Evolutionary conservation across 2,329 filamentous ascomycete species (phyloP), one percentile per base, ranked within the genome.

Genomic region (Phialophora chinensis): DNA sequence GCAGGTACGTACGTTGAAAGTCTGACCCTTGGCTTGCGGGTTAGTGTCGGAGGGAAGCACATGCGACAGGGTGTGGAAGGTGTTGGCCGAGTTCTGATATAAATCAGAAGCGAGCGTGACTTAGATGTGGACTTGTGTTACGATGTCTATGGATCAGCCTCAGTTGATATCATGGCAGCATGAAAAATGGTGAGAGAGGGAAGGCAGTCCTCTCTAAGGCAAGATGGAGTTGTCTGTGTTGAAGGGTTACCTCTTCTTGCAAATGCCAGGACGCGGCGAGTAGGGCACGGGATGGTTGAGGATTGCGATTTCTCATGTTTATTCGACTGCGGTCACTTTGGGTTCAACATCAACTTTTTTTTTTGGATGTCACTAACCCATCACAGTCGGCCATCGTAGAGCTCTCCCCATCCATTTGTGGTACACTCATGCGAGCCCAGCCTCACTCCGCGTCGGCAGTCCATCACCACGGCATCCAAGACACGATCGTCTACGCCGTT

Each of bases 391-490:
- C 89, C n/a, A 83, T 92, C 57, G 82, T 89, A 54, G 83, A 86
- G 73, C 84, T 87, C 75, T 88, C 85, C 62, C 85, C 89, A 66
- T 85, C 85, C 67, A 84, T 92, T 77, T 91, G 89, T 74, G 88
- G 88, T 33, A 63, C 69, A 86, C 86, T 90, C 10, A 83, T 90
- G 77, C 85, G 88, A 47, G 86, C 88, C 1, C 86, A 87, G 69
- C 87, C 89, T 6, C 83, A 85, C 60, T 87, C 86, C 31, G 78
- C 83, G 2, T 88, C 87, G 0, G 84, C 86, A 5, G 81, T 92
- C 25, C 88, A 90, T 69, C 90, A 92, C 72, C 88, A 91, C 72
- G 89, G 88, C 62, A 84, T 88, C 73, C 87, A 91, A 82, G 89
- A 92, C 47, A 72, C 69, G 7, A 88, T 92, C 60, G 84, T 91